Conservation (phyloP, 2,329 filamentous ascomycete species). For the Arthrinium phaeospermum region DNA sequence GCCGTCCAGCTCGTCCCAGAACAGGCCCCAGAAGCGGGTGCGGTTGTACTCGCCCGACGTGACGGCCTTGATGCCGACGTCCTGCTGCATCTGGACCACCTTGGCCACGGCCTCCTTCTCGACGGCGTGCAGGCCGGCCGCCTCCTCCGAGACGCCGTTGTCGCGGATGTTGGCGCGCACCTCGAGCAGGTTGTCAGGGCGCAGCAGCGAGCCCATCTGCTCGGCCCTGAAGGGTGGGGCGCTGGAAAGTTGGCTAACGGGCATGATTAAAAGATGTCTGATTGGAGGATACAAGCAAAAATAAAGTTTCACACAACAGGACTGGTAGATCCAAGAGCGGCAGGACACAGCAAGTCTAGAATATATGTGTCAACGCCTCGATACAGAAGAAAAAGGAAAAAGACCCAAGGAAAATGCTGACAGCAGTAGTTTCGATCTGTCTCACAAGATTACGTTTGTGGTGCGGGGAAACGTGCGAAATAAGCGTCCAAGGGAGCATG, state of each 20-base stretch:
- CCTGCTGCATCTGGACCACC: slow-evolving; percentile 71
- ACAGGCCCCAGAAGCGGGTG: slow-evolving; percentile 57
- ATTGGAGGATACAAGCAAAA: background rate
- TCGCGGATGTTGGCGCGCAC: slow-evolving; percentile 66
- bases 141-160: slow-evolving; percentile 60
- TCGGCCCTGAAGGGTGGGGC: slow-evolving; percentile 72
- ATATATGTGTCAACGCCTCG: background rate
- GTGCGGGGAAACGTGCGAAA: background rate
- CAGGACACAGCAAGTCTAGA: background rate
- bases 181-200: slow-evolving; percentile 68
- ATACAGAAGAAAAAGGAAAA: background rate
- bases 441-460: background rate
- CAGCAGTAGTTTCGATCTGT: slow-evolving; percentile 12
- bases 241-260: slow-evolving; percentile 20
- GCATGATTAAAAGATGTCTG: background rate
- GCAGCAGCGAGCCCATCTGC: slow-evolving; percentile 75
- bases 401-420: background rate
- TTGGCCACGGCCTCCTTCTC: slow-evolving; percentile 71
- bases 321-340: background rate
- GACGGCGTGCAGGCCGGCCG: slow-evolving; percentile 55
- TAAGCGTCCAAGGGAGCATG: background rate
- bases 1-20: slow-evolving; percentile 61
- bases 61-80: slow-evolving; percentile 69
- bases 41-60: slow-evolving; percentile 74
- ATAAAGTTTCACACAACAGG: slow-evolving; percentile 3